These are phyloP conservation scores for Boletales sp. DNA, from an alignment of 768 basidiomycete species.

Conservation along the genomic window DNA sequence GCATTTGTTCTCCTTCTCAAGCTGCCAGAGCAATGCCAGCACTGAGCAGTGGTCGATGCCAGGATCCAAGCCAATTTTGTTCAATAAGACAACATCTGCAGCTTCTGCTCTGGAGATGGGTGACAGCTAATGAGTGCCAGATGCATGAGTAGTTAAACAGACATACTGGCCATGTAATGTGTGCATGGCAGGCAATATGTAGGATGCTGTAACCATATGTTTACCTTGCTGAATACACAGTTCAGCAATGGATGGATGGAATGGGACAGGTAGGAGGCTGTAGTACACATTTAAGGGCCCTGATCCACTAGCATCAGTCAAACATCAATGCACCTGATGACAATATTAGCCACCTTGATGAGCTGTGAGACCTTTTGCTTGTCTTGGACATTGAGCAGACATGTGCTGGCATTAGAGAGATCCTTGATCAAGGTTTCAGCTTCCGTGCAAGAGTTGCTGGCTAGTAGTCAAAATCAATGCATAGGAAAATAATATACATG, in stretches of 20 bases:
- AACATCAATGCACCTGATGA: slow-evolving; percentile 63
- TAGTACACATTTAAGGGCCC: neutral
- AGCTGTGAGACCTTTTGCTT: slow-evolving; percentile 43
- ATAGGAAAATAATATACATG: slow-evolving; percentile 6
- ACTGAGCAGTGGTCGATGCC: slow-evolving; percentile 90
- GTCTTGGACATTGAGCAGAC: slow-evolving; percentile 58
- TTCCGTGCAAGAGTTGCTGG: slow-evolving; percentile 67
- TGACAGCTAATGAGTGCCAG: neutral
- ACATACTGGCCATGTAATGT: slow-evolving; percentile 57
- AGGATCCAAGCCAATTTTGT: slow-evolving; percentile 88
- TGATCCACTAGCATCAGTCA: neutral
- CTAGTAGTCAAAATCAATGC: slow-evolving; percentile 35
- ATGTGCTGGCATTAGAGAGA: slow-evolving; percentile 50
- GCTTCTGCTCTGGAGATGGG: slow-evolving; percentile 50
- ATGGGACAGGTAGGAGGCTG: slow-evolving; percentile 75
- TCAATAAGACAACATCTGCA: slow-evolving; percentile 70
- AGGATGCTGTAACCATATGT: slow-evolving; percentile 89
- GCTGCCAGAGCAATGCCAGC: slow-evolving; percentile 56
- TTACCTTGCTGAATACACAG: slow-evolving; percentile 64
- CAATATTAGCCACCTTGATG: slow-evolving; percentile 66
- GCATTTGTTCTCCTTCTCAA: slow-evolving; percentile 48
- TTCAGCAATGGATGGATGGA: slow-evolving; percentile 71
- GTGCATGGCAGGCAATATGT: slow-evolving; percentile 77
- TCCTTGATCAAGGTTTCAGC: slow-evolving; percentile 42
- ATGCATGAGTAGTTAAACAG: neutral